phyloP scores from a whole-genome alignment of 805 yeast genomes.

The Starmera caribaea region DNA sequence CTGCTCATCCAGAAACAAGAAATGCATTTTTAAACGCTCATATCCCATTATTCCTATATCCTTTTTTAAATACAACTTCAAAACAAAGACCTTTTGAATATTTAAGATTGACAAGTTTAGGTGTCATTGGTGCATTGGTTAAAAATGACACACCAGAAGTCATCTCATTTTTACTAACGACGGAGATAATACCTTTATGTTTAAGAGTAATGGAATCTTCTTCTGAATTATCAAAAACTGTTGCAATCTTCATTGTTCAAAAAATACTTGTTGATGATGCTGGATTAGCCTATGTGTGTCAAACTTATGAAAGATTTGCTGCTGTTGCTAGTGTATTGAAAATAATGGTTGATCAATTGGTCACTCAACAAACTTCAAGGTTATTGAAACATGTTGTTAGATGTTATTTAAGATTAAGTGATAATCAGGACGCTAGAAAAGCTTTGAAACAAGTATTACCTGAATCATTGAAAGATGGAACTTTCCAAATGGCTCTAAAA shows the following conservation, averaged over 20 bases:
- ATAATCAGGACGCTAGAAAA: slow-evolving; percentile 82
- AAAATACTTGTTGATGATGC: slow-evolving; percentile 86
- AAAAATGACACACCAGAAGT: slow-evolving; percentile 95
- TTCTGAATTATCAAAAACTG: slow-evolving; percentile 89
- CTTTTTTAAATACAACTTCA: slow-evolving; percentile 86
- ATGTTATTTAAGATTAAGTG: slow-evolving; percentile 84
- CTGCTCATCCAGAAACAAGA: slow-evolving; percentile 88
- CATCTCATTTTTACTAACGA: slow-evolving; percentile 81
- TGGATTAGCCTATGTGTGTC: slow-evolving; percentile 88
- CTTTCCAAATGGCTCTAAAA: slow-evolving; percentile 66
- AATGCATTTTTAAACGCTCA: slow-evolving; percentile 80
- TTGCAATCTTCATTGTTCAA: slow-evolving; percentile 92
- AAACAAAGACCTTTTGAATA: slow-evolving; percentile 92
- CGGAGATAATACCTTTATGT: slow-evolving; percentile 94
- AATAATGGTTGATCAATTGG: slow-evolving; percentile 80
- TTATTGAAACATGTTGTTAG: slow-evolving; percentile 87
- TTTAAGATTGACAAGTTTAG: slow-evolving; percentile 82
- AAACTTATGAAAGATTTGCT: slow-evolving; percentile 87
- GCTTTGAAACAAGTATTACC: slow-evolving; percentile 80
- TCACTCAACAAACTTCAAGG: slow-evolving; percentile 69
- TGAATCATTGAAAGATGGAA: slow-evolving; percentile 77
- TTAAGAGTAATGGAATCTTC: slow-evolving; percentile 92
- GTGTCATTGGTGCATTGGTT: slow-evolving; percentile 94
- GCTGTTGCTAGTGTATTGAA: slow-evolving; percentile 87
- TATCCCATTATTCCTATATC: slow-evolving; percentile 85